Base-by-base conservation (phyloP, 208 protist genomes). In the Leishmania arabica region DNA sequence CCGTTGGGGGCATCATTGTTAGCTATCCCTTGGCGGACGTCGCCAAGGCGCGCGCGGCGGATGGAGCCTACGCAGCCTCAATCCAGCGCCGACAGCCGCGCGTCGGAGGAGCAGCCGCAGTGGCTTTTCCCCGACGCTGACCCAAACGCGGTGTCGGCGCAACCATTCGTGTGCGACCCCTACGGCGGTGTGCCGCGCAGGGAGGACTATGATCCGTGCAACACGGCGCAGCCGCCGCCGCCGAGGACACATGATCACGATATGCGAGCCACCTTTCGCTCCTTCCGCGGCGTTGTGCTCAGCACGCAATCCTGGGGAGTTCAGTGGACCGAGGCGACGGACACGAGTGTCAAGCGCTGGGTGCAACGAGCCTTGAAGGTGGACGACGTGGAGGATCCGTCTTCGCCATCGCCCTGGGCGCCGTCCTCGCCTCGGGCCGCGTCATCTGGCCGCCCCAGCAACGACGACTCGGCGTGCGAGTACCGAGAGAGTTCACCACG, bases 151-250 rank as follows among this genome's bases (percentile, higher is more conserved):
- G 17, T 70, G 21, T 37, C 79, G 53, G 31, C 69, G 31, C 53
- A 73, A 7, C 76, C 77, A 6, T 83, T 74, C 73, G 54, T 83
- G 49, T 86, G 84, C 78, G 88, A 91, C 77, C 85, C 88, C 45
- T 91, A 91, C 75, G 88, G 88, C 56, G 88, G 88, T 45, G 6
- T 88, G 42, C 88, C 88, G 37, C 86, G 88, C 5, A 65, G 78
- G 2, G 88, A 91, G 68, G 88, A 89, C 77, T 60, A 68, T 3
- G 84, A 88, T 42, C 62, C 74, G 7, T 69, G 78, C 78, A 84
- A 83, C 79, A 79, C 88, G 31, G 37, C 77, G 11, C 42, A 47
- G 58, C 71, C 58, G n/a, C 68, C 45, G 56, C 76, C 74, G 31
- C 73, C 31, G 24, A 71, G 45, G 49, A 54, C 70, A 49, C 58